These are phyloP conservation scores for Rhizopus delemar DNA, from an alignment of 371 early-diverging fungal genomes.

Conservation along the genomic window DNA sequence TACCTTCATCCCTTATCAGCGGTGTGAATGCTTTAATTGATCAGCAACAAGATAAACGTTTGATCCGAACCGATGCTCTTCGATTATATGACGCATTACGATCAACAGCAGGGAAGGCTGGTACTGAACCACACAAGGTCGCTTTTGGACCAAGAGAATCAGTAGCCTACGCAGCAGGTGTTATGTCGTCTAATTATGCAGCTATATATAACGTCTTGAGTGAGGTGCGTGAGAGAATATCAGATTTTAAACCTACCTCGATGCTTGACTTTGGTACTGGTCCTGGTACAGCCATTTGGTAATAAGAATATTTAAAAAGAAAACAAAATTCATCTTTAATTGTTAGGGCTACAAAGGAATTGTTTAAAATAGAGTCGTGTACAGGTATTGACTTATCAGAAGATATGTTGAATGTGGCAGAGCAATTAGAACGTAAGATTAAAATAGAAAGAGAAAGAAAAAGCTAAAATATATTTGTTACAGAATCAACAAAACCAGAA, in stretches of 20 bases:
- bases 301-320: conserved; percentile 7
- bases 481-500: conserved; percentile 16
- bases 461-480: not conserved
- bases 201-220: conserved; percentile 67
- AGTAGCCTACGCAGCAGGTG: conserved; percentile 73
- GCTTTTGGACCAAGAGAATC: conserved; percentile 76
- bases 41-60: conserved; percentile 52
- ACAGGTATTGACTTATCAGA: conserved; percentile 81
- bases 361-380: conserved; percentile 56
- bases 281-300: conserved; percentile 86
- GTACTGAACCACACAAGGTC: conserved; percentile 63
- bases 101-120: conserved; percentile 55
- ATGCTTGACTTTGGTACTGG: conserved; percentile 88
- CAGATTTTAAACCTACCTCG: conserved; percentile 61
- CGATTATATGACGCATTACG: conserved; percentile 70
- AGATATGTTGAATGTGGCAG: conserved; percentile 77
- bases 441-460: not conserved
- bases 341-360: conserved; percentile 70
- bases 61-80: conserved; percentile 68
- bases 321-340: not conserved
- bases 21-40: conserved; percentile 52
- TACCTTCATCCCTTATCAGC: conserved; percentile 57
- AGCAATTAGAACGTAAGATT: conserved; percentile 38
- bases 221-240: conserved; percentile 63
- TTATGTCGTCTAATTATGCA: conserved; percentile 70